Base-by-base conservation (phyloP, 352 stramenopile genomes). In the Phytophthora tentaculata region DNA sequence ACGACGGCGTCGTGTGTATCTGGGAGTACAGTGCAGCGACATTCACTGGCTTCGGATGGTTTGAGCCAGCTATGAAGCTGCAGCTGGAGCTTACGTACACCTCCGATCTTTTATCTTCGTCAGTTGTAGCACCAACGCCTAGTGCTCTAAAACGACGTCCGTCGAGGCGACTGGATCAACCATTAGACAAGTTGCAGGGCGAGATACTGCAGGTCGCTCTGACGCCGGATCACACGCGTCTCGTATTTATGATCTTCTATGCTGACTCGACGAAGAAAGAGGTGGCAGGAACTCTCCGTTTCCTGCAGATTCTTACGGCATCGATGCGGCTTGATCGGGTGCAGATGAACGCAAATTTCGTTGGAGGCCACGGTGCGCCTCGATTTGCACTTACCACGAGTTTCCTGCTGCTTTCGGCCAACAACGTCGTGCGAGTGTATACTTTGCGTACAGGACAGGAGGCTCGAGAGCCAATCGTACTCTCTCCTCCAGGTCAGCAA, bases 11-110 rank as follows among this genome's bases (percentile, higher is more conserved):
- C 3, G 51, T 87, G 10, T 70, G 69, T 19, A 13, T 84, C 9
- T 89, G 81, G 81, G 62, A 67, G n/a, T 89, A 87, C 56, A 56
- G 45, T 13, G 8, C 53, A 6, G n/a, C 53, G 23, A 64, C 66
- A 14, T 86, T 86, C 37, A 67, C 71, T 5, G 79, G 79, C 0
- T 83, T 78, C 43, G 78, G 81, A 0, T 86, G 77, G 78, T 87
- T 86, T 50, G 58, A 64, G 2, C 78, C 78, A 13, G 52, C 35
- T 17, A 45, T 53, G 19, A 65, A 17, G 10, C 53, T 74, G 24
- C 71, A 57, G 17, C 39, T 87, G 7, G 65, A 86, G 32, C 62
- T 87, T 4, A 5, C n/a, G 17, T 61, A 23, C n/a, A 55, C 16
- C 20, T 51, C 41, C n/a, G 44, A 64, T 28, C 13, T 62, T 8